phyloP scores from a whole-genome alignment of 2,329 filamentous ascomycete species.

The Helotiales sp. region DNA sequence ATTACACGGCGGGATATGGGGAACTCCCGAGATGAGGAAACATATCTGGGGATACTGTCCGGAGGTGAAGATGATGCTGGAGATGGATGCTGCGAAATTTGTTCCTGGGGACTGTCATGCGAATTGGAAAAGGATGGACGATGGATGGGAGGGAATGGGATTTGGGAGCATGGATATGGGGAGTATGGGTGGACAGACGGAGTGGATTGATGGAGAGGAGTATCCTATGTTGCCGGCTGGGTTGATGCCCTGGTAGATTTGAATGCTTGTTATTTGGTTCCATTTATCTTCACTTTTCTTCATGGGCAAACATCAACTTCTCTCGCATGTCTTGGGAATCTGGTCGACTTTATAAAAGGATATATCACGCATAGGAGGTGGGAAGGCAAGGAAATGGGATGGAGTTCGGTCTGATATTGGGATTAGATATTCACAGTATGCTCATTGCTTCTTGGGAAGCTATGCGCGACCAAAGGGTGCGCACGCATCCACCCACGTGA shows the following conservation, averaged over 20 bases:
- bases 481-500: too few relatives aligned
- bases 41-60: constrained; percentile 59
- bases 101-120: constrained; percentile 48
- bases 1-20: constrained; percentile 50
- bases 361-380: background rate
- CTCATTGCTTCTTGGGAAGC: too few relatives aligned
- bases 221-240: constrained; percentile 34
- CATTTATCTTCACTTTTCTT: background rate
- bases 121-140: constrained; percentile 45
- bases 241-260: constrained; percentile 31
- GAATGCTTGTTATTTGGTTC: background rate
- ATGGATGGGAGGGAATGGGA: constrained; percentile 26
- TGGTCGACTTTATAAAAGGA: background rate
- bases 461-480: too few relatives aligned
- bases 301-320: background rate
- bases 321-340: background rate
- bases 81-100: constrained; percentile 53
- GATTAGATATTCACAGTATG: background rate
- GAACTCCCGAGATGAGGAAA: constrained; percentile 45
- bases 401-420: background rate
- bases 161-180: constrained; percentile 1
- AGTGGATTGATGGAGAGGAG: constrained; percentile 34
- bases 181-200: constrained; percentile 22
- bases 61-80: constrained; percentile 57
- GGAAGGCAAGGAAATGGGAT: background rate